phyloP scores from a whole-genome alignment of 2,329 filamentous ascomycete species.

The Aspergillus japonicus region DNA sequence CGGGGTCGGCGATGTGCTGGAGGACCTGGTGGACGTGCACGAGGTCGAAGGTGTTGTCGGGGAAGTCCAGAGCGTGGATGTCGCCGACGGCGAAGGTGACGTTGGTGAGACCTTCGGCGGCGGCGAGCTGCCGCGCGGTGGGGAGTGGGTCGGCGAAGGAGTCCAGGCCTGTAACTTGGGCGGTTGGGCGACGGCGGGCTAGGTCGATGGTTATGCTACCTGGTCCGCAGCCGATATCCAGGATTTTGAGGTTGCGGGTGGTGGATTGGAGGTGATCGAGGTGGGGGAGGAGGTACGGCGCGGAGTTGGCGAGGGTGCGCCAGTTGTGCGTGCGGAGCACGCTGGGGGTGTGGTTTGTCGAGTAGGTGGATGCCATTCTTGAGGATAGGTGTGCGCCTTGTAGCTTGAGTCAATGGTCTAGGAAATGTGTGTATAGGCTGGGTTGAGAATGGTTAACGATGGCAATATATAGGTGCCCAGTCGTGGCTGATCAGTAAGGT shows the following conservation, averaged over 20 bases:
- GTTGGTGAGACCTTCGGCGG: constrained; percentile 31
- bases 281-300: constrained; percentile 44
- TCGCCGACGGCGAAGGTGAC: constrained; percentile 38
- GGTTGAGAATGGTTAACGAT: too few species aligned
- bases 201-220: constrained; percentile 46
- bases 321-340: constrained; percentile 38
- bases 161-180: constrained; percentile 41
- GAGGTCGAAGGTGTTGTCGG: constrained; percentile 55
- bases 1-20: constrained; percentile 54
- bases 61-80: constrained; percentile 43
- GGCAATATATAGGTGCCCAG: too few species aligned
- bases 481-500: neutral
- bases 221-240: constrained; percentile 49
- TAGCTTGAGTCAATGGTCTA: neutral
- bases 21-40: constrained; percentile 61
- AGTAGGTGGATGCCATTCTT: constrained; percentile 30
- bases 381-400: neutral
- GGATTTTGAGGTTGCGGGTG: constrained; percentile 35
- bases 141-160: constrained; percentile 32
- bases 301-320: constrained; percentile 38
- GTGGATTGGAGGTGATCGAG: constrained; percentile 35
- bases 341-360: constrained; percentile 39
- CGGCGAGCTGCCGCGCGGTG: constrained; percentile 33
- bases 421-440: neutral
- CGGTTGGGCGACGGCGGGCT: constrained; percentile 37